phyloP scores from a whole-genome alignment of 2,329 filamentous ascomycete genomes.

The Xylariaceae sp. region DNA sequence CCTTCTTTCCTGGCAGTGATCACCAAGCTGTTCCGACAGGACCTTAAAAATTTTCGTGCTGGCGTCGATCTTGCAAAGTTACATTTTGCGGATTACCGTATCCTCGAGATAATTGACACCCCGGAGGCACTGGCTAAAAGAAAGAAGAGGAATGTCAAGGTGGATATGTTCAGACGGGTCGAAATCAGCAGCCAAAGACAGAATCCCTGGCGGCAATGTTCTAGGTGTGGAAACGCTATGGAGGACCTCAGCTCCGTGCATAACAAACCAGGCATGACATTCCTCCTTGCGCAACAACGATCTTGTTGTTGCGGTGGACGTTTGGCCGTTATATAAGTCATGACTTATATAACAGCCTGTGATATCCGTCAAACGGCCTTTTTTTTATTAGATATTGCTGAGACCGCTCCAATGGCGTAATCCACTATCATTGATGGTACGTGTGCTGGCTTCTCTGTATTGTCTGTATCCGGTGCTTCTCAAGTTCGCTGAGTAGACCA shows the following conservation, averaged over 20 bases:
- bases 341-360: too few relatives aligned
- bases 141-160: conserved; percentile 35
- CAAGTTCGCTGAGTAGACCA: too few relatives aligned
- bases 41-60: conserved; percentile 52
- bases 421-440: too few relatives aligned
- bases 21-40: conserved; percentile 57
- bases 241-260: conserved; percentile 46
- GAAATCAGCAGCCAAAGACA: conserved; percentile 44
- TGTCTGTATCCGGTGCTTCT: too few relatives aligned
- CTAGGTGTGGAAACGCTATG: conserved; percentile 60
- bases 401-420: too few relatives aligned
- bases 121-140: conserved; percentile 40
- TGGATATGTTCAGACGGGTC: conserved; percentile 55
- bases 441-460: too few relatives aligned
- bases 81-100: conserved; percentile 65
- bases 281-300: conserved; percentile 50
- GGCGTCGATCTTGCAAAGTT: conserved; percentile 61
- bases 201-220: conserved; percentile 43
- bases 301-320: conserved; percentile 51
- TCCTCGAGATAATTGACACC: conserved; percentile 61
- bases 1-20: conserved; percentile 50
- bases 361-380: conserved; percentile 5
- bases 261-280: conserved; percentile 45
- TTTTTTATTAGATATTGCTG: background rate
- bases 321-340: conserved; percentile 43